Evolutionary conservation across 345 rosid genomes (phyloP), one percentile per base, ranked within the genome.

Genomic region (Rhizophora apiculata): DNA sequence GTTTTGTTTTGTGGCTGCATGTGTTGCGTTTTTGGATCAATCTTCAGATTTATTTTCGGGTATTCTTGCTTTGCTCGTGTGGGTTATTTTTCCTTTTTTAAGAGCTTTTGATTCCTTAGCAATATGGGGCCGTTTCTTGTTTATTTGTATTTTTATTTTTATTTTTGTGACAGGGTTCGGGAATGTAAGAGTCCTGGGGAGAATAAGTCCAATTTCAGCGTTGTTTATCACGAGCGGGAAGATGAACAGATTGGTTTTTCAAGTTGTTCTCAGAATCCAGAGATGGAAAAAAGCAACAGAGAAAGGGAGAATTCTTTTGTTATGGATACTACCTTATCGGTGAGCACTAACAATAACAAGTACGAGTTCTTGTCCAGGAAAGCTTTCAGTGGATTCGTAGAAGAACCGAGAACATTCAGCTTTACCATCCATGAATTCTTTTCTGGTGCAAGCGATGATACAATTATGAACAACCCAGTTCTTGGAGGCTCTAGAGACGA

Each of bases 1-100:
- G 78, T 57, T 78, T 82, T 78, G 68, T 68, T 92, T 73, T 87
- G 66, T 79, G 80, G 78, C 69, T 73, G 74, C 82, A 60, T 81
- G 63, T 59, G 77, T 72, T 76, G 13, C 74, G 74, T 82, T 37
- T 63, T 82, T 53, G 75, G 69, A 67, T 76, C 82, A 54, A 29
- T 81, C 15, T 52, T 66, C 64, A 27, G 73, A 15, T 68, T 30
- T 39, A 4, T 86, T 55, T 77, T 78, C 81, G 78, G 91, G 97
- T 88, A 77, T 53, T 60, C 39, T 68, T 24, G 54, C 6, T 68
- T 68, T 68, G 0, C 36, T 37, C 30, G 1, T 49, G n/a, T 21
- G 26, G 20, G n/a, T 39, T 19, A 61, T 53, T 63, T 37, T 55
- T 6, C 2, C 1, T 27, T 36, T 51, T 46, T 24, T 76, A 15